phyloP scores from a whole-genome alignment of 2,329 filamentous ascomycete species.

The Drechslera avenae region DNA sequence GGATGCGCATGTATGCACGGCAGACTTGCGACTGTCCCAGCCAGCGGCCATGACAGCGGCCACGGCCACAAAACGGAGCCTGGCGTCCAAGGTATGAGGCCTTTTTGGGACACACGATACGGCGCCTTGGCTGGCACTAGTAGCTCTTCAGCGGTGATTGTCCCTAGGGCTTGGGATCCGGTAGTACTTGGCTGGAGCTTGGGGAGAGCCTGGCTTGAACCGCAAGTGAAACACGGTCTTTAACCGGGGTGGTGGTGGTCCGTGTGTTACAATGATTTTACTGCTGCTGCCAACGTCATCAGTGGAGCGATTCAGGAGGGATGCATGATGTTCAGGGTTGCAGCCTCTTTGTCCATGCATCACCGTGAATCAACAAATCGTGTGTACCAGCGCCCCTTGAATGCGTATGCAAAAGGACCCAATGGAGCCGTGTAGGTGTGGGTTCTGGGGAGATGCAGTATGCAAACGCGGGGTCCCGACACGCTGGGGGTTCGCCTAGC shows the following conservation, averaged over 20 bases:
- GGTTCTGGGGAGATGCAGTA: not conserved
- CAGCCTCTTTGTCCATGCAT: not conserved
- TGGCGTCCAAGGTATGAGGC: conserved; percentile 1
- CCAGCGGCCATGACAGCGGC: not conserved
- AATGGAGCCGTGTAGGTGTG: too few relatives aligned
- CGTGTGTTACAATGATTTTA: not conserved
- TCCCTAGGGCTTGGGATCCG: not conserved
- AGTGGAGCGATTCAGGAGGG: not conserved
- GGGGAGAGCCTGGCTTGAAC: not conserved
- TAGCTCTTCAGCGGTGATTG: too few relatives aligned
- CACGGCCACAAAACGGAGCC: conserved; percentile 3
- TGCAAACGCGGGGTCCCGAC: not conserved
- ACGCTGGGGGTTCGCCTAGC: too few relatives aligned
- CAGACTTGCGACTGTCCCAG: conserved; percentile 5
- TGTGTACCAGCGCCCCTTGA: not conserved
- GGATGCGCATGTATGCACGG: conserved; percentile 11
- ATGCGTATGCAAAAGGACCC: not conserved
- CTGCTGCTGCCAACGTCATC: not conserved
- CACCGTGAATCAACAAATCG: not conserved
- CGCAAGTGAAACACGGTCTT: not conserved
- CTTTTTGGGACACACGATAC: not conserved
- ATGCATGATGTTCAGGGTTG: not conserved
- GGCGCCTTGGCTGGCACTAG: not conserved
- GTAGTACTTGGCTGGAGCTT: not conserved
- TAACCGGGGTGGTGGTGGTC: not conserved